Evolutionary conservation across 2,329 filamentous ascomycete genomes (phyloP).

Genomic region (Alternaria triticimaculans): DNA sequence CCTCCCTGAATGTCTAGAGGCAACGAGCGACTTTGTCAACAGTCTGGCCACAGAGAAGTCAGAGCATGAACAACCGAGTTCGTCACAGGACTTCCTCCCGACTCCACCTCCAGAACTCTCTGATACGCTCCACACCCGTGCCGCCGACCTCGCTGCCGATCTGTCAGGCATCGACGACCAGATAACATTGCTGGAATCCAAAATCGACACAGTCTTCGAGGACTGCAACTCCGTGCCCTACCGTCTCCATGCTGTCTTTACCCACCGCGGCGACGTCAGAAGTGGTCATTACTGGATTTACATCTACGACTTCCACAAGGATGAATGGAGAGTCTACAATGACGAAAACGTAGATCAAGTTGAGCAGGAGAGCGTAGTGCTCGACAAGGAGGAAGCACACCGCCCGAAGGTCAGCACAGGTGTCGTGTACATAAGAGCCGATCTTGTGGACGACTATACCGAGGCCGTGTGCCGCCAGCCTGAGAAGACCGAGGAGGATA

Average conservation of each 20-base stretch:
- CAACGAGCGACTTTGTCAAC: conserved; percentile 35
- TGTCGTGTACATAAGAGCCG: conserved; percentile 81
- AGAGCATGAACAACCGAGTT: conserved; percentile 4
- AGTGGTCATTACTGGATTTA: conserved; percentile 96
- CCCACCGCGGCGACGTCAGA: conserved; percentile 72
- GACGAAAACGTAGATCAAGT: conserved; percentile 80
- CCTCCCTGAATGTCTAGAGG: conserved; percentile 40
- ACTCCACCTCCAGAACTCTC: conserved; percentile 31
- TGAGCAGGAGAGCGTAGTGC: conserved; percentile 71
- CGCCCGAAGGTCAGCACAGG: conserved; percentile 60
- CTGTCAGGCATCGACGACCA: conserved; percentile 34
- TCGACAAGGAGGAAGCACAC: conserved; percentile 66
- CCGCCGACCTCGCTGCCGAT: conserved; percentile 32
- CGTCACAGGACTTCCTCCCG: conserved; percentile 12
- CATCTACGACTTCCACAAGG: conserved; percentile 84
- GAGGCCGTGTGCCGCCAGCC: conserved; percentile 56
- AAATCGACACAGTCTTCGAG: conserved; percentile 66
- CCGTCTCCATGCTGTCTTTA: conserved; percentile 88
- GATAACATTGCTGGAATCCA: conserved; percentile 57
- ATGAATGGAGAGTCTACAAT: conserved; percentile 93
- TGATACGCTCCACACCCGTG: conserved; percentile 26
- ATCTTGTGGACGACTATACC: conserved; percentile 65
- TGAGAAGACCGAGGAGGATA: not conserved
- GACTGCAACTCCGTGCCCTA: conserved; percentile 73
- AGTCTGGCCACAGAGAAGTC: conserved; percentile 19